Conservation (phyloP, 108 stramenopile species). For the Nitzschia sp. region DNA sequence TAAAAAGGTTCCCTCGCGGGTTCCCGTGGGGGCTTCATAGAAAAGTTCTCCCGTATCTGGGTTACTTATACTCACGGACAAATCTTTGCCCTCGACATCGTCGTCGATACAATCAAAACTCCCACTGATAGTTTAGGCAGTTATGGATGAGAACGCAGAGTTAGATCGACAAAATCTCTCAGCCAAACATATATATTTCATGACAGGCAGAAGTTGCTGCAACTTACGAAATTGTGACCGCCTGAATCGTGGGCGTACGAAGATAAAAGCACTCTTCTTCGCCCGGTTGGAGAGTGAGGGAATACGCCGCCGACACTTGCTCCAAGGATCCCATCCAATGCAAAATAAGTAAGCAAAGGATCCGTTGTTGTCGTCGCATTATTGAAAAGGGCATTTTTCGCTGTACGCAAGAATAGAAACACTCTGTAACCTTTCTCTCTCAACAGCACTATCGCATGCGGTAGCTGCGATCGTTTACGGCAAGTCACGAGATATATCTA, state of each 20-base stretch:
- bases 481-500: too few species aligned
- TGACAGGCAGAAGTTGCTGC: conserved; percentile 9
- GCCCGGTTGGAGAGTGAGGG: conserved; percentile 20
- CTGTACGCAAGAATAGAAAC: too few species aligned
- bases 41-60: conserved; percentile 22
- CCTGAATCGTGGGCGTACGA: conserved; percentile 12
- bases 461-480: too few species aligned
- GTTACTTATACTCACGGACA: conserved; percentile 25
- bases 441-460: too few species aligned
- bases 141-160: not conserved
- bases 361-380: not conserved
- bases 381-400: not conserved
- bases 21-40: conserved; percentile 53
- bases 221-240: conserved; percentile 12
- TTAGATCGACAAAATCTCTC: not conserved
- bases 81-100: conserved; percentile 32
- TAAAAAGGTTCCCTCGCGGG: conserved; percentile 57
- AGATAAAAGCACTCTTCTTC: conserved; percentile 32
- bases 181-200: too few species aligned
- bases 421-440: too few species aligned
- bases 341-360: not conserved
- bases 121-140: conserved; percentile 42
- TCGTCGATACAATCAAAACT: conserved; percentile 49
- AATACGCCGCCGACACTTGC: conserved; percentile 16
- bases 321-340: not conserved